Base-by-base conservation (phyloP, 2,329 filamentous ascomycete species). In the Alternaria sp. region DNA sequence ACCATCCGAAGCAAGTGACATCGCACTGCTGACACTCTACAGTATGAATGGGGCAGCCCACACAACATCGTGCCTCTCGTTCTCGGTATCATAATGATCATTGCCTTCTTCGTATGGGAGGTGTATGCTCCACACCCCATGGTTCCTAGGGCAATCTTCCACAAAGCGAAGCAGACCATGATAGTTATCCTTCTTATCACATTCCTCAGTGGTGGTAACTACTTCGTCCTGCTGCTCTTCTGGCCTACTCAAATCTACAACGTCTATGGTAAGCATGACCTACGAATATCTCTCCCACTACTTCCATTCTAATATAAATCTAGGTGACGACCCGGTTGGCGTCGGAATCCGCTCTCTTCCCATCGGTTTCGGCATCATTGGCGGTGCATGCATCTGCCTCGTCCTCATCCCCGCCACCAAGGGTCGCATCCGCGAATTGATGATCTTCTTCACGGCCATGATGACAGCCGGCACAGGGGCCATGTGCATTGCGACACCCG, bases 261-360 rank as follows among this genome's bases (percentile, higher is more conserved):
- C 46, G 74, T 78, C 25, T 80, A 78, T 44, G 76, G 75, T 72
- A 54, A 64, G 67, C 36, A 11, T 10, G 50, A 54, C 26, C 5
- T 8, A 13, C 7, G 6, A 5, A 2, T 1, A 5, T 21, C 3
- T 11, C 12, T 1, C 21, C 11, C 8, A 13, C 19, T 3, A 3
- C 36, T 19, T 55, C 56, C 23, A 59, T 13, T n/a, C 43, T 70
- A 19, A 68, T 25, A 61, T 7, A 3, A 7, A 9, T 23, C 9
- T n/a, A 75, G 74, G 74, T 25, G 87, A 91, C 66, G 87, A 90
- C 66, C 88, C 89, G 0, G 76, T 89, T 17, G 84, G 83, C 21
- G 85, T 91, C 57, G 90, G 90, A n/a, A 79, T 91, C 61, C 85
- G 89, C 61, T 87, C 87, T 44, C 77, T 92, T 6, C 89, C 89